A percentile compares a stretch with the other conserved stretches of the same genome.
phyloP scores from a whole-genome alignment of 2,329 filamentous ascomycete species.

The Trichoderma sp. region DNA sequence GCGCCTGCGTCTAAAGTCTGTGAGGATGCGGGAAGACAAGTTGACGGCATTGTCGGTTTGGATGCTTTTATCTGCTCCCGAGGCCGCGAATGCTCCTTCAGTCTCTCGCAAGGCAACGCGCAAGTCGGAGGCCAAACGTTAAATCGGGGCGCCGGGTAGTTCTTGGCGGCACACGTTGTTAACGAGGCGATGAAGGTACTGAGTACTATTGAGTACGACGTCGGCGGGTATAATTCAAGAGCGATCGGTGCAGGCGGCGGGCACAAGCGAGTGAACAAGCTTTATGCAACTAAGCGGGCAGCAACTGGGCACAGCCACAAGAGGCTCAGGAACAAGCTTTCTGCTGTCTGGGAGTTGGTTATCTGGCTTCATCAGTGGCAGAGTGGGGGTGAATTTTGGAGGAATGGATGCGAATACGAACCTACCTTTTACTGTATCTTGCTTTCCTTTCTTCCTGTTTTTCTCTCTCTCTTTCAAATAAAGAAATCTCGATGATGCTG shows the following conservation, averaged over 20 bases:
- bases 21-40: constrained; percentile 83
- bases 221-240: neutral
- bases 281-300: constrained; percentile 12
- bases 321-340: constrained; percentile 14
- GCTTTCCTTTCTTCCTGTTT: neutral
- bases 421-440: neutral
- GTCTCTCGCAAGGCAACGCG: constrained; percentile 13
- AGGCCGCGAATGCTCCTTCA: constrained; percentile 11
- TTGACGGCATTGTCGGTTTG: constrained; percentile 66
- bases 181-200: neutral
- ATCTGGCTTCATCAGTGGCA: constrained; percentile 8
- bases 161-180: constrained; percentile 1
- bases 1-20: constrained; percentile 84
- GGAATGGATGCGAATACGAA: constrained; percentile 14
- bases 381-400: neutral
- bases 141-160: neutral
- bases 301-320: neutral
- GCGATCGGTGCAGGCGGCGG: neutral
- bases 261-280: neutral
- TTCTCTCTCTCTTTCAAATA: neutral
- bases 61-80: constrained; percentile 15
- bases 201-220: neutral
- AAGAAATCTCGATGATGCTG: neutral
- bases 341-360: neutral
- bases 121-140: constrained; percentile 14